Evolutionary conservation across 2,329 filamentous ascomycete genomes (phyloP), one percentile per base, ranked within the genome.

Genomic region (Teratosphaeria pseudoeucalypti): DNA sequence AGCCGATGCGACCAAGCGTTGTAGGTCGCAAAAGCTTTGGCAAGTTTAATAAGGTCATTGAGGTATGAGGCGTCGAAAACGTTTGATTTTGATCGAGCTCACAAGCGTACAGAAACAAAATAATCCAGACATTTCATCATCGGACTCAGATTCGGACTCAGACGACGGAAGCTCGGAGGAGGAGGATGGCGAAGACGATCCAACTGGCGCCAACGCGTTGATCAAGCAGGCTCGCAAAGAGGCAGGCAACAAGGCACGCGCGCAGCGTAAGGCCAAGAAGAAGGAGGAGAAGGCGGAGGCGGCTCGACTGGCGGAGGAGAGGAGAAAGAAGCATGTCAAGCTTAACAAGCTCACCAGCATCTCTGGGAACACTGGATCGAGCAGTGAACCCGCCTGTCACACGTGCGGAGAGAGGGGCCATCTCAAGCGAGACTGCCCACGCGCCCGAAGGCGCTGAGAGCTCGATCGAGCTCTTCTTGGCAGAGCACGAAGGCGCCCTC

Each of bases 281-380:
- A 78, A 79, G 55, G 74, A 74, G 29, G 79, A 81, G 60, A 76
- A 76, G 56, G 74, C 74, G 27, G 79, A 78, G 63, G 73, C 76
- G 12, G 74, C 75, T 63, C 77, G 83, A 64, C 72, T 85, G 19
- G 81, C 82, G 7, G 81, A 83, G 52, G 80, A 81, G 68, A 77
- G 84, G 53, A 81, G 82, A 66, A 84, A 84, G 71, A 87, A 86
- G 70, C 83, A 87, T 58, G 78, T 89, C 57, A 85, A 86, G 62
- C 73, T 90, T 59, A 86, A 86, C 67, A 78, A 78, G n/a, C 63
- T 67, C 7, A 66, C 60, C 34, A 68, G 68, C 1, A 83, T 89
- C 54, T 88, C 85, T 60, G 77, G 77, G 47, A 71, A 73, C 49
- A 27, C 68, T 61, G 59, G 64, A 61, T 71, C 65, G 52, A 54